Base-by-base conservation (phyloP, 495 filamentous ascomycete species). In the Usnea hakonensis region DNA sequence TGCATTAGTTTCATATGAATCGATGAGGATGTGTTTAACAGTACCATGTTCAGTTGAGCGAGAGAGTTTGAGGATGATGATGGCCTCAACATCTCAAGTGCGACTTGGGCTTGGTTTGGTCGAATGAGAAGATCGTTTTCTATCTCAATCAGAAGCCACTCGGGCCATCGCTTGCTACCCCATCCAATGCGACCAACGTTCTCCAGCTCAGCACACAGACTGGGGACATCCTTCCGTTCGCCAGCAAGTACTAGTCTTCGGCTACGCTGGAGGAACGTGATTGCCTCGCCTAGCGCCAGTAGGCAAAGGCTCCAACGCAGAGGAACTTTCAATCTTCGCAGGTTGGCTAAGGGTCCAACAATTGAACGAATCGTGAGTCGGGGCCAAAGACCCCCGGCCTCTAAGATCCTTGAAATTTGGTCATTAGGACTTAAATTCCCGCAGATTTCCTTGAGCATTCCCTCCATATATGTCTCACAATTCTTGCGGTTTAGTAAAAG, bases 41-140 rank as follows among this genome's bases (percentile, higher is more conserved):
- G 6, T 1, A 21, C 87, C 87, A 90, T 90, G 66, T 88, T 89
- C 38, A 91, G 73, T 65, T 90, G 87, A 70, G 88, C 75, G 14
- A 85, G 81, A 0, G 77, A 67, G 67, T 85, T 90, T 0, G 61
- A 33, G 0, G 63, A 70, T 0, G 67, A 71, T 0, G 67, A 67
- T 0, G 87, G 85, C 2, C 43, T 36, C 13, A 76, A 79, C 85
- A 90, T 90, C 59, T 77, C 70, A 1, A 44, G 30, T 0, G 86
- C 83, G 44, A 89, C 83, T 7, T 77, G 63, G 5, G 75, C 72
- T 65, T 91, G 88, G 0, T 82, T 80, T 23, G 75, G 70, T 2
- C 87, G 82, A 37, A 90, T 85, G 17, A 82, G 68, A n/a, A 91
- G 73, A 36, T 81, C 76, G 37, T 78, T 81, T 46, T 91, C 87